Base-by-base conservation (phyloP, 169 alveolate genomes). In the Plasmodium gonderi region DNA sequence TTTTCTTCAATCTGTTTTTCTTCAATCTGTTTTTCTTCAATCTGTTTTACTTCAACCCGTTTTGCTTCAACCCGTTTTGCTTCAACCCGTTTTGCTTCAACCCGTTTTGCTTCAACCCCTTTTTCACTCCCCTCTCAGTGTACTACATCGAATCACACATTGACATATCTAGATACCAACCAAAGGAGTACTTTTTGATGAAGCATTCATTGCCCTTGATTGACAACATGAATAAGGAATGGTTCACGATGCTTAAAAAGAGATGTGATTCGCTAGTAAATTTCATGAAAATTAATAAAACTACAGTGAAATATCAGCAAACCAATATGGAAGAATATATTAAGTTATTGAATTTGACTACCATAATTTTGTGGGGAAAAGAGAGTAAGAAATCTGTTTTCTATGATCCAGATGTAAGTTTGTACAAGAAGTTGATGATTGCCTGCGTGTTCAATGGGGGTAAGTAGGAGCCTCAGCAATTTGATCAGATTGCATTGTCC, bases 391-490 rank as follows among this genome's bases (percentile, higher is more conserved):
- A 83, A 2, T 83, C 92, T 0, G 74, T 83, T 9, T 83, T 47
- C 67, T 83, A 83, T 26, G 92, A 83, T 14, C 40, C 31, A 0
- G 51, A 83, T n/a, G 92, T 83, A 3, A 69, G 83, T 47, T 29
- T 83, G 64, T 83, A 83, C 68, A 83, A 51, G 54, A 83, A 83
- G 65, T 26, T 83, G 36, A 44, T 83, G 83, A 38, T 83, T 47
- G 64, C 81, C 45, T 83, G 92, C 42, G 75, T 83, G 9, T 83
- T 83, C 64, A 83, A 83, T 9, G 92, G 92, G 44, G 92, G 92
- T 83, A 83, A 80, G 36, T 1, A 26, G 7, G 20, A 17, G 20
- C 7, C 5, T 20, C 0, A 31, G 0, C 6, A 0, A 26, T 8
- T 38, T 20, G 26, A 26, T 20, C n/a, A 11, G 31, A 26, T 11